Evolutionary conservation across 2,329 filamentous ascomycete species (phyloP), one percentile per base, ranked within the genome.

Genomic region (Plectosphaerella sp.): DNA sequence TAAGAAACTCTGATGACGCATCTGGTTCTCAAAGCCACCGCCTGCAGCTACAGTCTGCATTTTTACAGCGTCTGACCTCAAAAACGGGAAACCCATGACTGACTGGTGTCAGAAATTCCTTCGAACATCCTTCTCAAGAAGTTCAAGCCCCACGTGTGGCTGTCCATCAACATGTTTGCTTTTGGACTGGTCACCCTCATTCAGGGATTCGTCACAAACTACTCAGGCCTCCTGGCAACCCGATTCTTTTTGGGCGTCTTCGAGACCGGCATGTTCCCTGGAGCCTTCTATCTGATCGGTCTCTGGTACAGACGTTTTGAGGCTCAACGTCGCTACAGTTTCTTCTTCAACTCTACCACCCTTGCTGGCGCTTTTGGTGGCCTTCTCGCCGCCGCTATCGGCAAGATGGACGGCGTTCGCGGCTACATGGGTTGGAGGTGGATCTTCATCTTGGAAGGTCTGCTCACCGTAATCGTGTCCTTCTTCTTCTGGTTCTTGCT

Each of bases 251-350:
- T 97, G 1, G 92, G 92, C 9, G 48, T 89, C 1, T 87, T 86
- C 54, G 86, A 91, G 71, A 83, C 84, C 5, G 87, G 86, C 67
- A 89, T 91, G 79, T 89, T 39, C 15, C 37, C 37, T 18, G 37
- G 37, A 9, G 37, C 71, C 48, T 79, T 88, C 64, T 88, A 91
- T 63, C 72, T 92, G 8, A 84, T 91, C 55, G 84, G 89, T 53
- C 93, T 93, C 86, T 95, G 89, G 91, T 99, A 97, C 62, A 85
- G 86, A 54, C 84, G 93, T 54, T 77, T 77, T 45, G 94, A 97
- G 71, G 91, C 92, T 2, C 93, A 97, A 70, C 90, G 91, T 63
- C 85, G 94, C 28, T 97, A 92, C 72, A 89, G 86, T 15, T 92
- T 97, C 75, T 97, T 97, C 77, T 97, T 97, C 76, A 86, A 82